Percentiles rank a stretch among this genome's conserved stretches.
These are phyloP conservation scores for Cytospora paraplurivora DNA, from an alignment of 2,329 filamentous ascomycete genomes.

Conservation along the genomic window DNA sequence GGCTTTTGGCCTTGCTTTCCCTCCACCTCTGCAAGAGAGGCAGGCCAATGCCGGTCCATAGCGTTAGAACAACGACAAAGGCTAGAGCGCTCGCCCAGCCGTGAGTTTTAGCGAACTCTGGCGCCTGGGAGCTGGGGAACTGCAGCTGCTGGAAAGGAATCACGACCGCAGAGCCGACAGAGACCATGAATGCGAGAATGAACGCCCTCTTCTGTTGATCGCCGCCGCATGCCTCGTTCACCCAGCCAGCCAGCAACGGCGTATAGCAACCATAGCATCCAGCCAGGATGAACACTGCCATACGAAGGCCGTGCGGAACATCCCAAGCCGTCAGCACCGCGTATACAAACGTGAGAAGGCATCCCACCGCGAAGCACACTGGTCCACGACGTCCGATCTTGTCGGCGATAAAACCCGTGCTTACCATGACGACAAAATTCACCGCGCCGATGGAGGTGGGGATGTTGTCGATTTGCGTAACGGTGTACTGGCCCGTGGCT, in stretches of 20 bases:
- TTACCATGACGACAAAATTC: conserved; percentile 45
- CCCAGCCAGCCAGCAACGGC: conserved; percentile 45
- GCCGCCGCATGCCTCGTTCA: conserved; percentile 44
- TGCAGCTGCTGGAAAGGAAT: conserved; percentile 45
- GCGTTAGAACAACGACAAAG: conserved; percentile 38
- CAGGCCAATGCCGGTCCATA: conserved; percentile 40
- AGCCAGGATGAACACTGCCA: conserved; percentile 44
- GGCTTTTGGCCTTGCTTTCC: conserved; percentile 22
- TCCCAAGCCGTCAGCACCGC: conserved; percentile 43
- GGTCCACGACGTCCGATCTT: conserved; percentile 41
- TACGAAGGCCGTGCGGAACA: conserved; percentile 41
- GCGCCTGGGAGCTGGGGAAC: conserved; percentile 41
- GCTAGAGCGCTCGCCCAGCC: conserved; percentile 41
- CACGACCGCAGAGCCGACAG: conserved; percentile 41
- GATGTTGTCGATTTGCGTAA: conserved; percentile 49
- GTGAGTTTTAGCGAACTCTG: conserved; percentile 40
- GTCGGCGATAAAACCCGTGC: conserved; percentile 36
- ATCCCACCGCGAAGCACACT: conserved; percentile 41
- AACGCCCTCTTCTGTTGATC: conserved; percentile 48
- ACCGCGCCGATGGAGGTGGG: conserved; percentile 47
- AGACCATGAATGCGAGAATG: conserved; percentile 43
- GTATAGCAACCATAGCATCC: conserved; percentile 47
- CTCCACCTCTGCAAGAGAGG: conserved; percentile 34
- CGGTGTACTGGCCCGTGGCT: conserved; percentile 38
- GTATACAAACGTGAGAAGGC: conserved; percentile 41